These are phyloP conservation scores for Hanseniaspora lindneri DNA, from an alignment of 805 yeast genomes.

Conservation along the genomic window DNA sequence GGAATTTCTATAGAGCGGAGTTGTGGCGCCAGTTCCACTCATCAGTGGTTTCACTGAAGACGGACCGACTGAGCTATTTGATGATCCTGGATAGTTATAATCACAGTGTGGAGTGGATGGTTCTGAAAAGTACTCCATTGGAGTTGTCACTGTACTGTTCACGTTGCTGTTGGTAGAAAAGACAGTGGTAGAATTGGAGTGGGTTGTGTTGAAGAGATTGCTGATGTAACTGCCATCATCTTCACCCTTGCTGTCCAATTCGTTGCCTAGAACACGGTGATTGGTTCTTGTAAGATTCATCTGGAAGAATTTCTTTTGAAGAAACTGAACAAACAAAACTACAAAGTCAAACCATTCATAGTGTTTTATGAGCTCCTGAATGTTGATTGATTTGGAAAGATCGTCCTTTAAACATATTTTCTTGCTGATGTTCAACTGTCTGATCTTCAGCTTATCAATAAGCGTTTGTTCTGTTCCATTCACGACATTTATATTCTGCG, in stretches of 20 bases:
- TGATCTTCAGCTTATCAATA: conserved; percentile 54
- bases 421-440: conserved; percentile 30
- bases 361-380: conserved; percentile 47
- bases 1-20: background rate
- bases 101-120: conserved; percentile 4
- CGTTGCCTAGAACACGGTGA: no score
- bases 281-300: background rate
- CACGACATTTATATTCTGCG: background rate
- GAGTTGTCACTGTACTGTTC: conserved; percentile 14
- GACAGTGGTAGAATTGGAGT: background rate
- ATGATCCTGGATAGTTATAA: background rate
- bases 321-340: conserved; percentile 62
- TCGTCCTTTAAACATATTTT: conserved; percentile 32
- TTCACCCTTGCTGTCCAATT: no score
- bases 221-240: background rate
- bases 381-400: conserved; percentile 37
- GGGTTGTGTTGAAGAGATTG: background rate
- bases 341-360: conserved; percentile 82
- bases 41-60: background rate
- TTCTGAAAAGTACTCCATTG: conserved; percentile 6
- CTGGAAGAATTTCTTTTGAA: conserved; percentile 12
- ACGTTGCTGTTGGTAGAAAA: background rate
- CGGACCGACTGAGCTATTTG: background rate
- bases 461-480: conserved; percentile 72
- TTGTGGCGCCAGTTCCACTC: background rate